Conservation (phyloP, 495 filamentous ascomycete genomes). For the Daldinia decipiens region DNA sequence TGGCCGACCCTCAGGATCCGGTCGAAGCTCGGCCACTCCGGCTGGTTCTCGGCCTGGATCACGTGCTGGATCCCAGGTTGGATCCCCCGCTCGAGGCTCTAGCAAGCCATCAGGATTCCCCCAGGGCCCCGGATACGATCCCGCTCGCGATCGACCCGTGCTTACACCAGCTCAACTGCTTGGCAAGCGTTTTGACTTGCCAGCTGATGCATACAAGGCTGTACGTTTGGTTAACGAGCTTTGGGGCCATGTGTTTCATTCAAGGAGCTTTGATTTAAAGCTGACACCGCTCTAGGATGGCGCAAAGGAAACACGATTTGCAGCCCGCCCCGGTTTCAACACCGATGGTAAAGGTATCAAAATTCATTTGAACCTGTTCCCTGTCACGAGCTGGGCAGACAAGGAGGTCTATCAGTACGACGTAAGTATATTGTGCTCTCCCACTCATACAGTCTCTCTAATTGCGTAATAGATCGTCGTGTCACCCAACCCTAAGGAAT, state of each 20-base stretch:
- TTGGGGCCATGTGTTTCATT: neutral
- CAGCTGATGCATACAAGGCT: conserved; percentile 55
- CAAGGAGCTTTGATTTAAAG: neutral
- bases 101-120: conserved; percentile 22
- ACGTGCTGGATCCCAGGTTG: conserved; percentile 20
- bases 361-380: conserved; percentile 78
- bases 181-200: conserved; percentile 57
- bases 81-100: conserved; percentile 27
- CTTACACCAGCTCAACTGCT: conserved; percentile 32
- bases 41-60: conserved; percentile 25
- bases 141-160: conserved; percentile 39
- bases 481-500: conserved; percentile 65
- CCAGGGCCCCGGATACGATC: conserved; percentile 44
- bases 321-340: conserved; percentile 57
- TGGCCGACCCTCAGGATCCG: conserved; percentile 20
- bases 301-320: conserved; percentile 20
- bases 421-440: conserved; percentile 63
- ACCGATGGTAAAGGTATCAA: conserved; percentile 65
- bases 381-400: conserved; percentile 61
- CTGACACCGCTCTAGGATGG: conserved; percentile 20
- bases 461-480: conserved; percentile 65
- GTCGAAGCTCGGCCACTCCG: conserved; percentile 4
- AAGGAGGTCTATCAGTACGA: conserved; percentile 82
- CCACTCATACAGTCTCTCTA: neutral
- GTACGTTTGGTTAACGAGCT: conserved; percentile 30